These are phyloP conservation scores for Pelargonium fulgidum DNA, from an alignment of 441 rosid species.

Conservation along the genomic window DNA sequence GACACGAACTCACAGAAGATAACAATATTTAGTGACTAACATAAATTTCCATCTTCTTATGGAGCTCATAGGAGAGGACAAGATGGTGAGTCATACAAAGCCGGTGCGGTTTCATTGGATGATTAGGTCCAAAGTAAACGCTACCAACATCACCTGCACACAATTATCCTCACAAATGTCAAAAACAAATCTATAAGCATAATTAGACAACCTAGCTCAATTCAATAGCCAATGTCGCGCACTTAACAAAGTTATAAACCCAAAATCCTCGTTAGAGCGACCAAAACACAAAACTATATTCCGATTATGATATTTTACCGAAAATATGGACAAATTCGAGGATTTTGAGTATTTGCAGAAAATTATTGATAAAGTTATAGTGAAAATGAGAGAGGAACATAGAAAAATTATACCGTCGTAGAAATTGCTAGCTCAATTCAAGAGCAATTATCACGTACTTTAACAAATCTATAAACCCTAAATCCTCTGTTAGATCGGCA, in stretches of 20 bases:
- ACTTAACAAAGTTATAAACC: background rate
- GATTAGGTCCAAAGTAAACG: constrained; percentile 95
- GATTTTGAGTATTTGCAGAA: background rate
- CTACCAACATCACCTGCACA: constrained; percentile 84
- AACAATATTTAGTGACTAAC: constrained; percentile 33
- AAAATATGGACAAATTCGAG: background rate
- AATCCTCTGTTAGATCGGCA: background rate
- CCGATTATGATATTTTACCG: no score
- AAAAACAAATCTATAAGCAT: background rate
- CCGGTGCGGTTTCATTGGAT: constrained; percentile 97
- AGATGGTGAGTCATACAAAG: constrained; percentile 98
- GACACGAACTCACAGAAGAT: constrained; percentile 1
- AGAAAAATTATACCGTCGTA: background rate
- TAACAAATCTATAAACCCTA: constrained; percentile 7
- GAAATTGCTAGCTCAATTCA: background rate
- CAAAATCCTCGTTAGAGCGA: background rate
- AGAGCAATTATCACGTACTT: background rate
- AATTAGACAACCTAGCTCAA: background rate
- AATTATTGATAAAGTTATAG: background rate
- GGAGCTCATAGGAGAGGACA: constrained; percentile 86
- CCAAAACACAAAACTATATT: no score
- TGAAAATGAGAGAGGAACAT: background rate
- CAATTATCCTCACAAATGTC: no score
- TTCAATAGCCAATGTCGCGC: background rate
- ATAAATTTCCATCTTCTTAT: constrained; percentile 90